A percentile compares a stretch with the other conserved stretches of the same genome.
These are phyloP conservation scores for Tricholoma bakamatsutake DNA, from an alignment of 768 basidiomycete species.

Conservation along the genomic window DNA sequence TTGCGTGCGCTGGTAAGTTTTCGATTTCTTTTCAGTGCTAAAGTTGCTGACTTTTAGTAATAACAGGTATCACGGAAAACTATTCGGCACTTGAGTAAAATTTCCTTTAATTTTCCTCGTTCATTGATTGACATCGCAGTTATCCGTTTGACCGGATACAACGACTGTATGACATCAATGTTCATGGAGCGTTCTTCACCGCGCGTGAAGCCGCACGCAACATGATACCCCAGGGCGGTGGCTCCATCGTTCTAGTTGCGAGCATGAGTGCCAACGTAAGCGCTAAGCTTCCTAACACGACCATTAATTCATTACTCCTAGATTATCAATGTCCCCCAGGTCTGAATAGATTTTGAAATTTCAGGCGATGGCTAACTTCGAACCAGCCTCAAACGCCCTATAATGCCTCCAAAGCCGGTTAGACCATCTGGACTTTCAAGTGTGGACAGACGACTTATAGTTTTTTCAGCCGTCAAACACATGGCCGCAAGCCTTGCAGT, in stretches of 20 bases:
- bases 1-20: constrained; percentile 76
- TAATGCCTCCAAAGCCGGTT: constrained; percentile 91
- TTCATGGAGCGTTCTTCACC: constrained; percentile 93
- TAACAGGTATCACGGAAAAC: constrained; percentile 79
- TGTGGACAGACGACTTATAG: background rate
- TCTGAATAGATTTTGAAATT: constrained; percentile 18
- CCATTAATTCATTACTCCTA: constrained; percentile 20
- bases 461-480: constrained; percentile 73
- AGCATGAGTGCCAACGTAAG: constrained; percentile 89
- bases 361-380: background rate
- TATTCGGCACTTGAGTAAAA: constrained; percentile 79
- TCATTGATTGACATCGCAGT: constrained; percentile 27
- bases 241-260: constrained; percentile 80
- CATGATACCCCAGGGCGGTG: constrained; percentile 80
- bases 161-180: constrained; percentile 86
- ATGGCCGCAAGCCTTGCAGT: constrained; percentile 91
- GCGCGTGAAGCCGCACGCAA: constrained; percentile 89
- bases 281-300: constrained; percentile 4
- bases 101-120: background rate
- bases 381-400: constrained; percentile 84
- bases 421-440: constrained; percentile 9
- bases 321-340: constrained; percentile 89
- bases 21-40: background rate
- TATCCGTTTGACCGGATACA: constrained; percentile 86
- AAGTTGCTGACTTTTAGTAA: constrained; percentile 1